Percentiles rank a stretch among this genome's conserved stretches.
Conservation (phyloP, 164 flowering plant species). For the Houttuynia cordata region DNA sequence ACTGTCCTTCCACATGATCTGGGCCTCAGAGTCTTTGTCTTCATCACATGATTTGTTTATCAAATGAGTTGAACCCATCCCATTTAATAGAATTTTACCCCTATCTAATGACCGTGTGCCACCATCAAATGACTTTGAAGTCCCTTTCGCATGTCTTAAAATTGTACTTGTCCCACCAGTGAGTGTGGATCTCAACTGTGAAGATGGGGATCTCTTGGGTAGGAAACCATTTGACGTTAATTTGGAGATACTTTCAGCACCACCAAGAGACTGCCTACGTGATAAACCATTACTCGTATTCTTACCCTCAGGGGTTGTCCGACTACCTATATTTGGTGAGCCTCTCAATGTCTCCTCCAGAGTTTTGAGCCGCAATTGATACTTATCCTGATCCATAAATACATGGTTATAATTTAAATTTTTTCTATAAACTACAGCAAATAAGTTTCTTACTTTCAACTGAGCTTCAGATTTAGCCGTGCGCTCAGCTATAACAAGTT, state of each 20-base stretch:
- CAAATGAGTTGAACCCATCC: conserved; percentile 29
- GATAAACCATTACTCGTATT: conserved; percentile 74
- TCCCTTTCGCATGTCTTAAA: conserved; percentile 83
- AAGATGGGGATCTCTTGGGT: conserved; percentile 55
- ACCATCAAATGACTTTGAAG: conserved; percentile 97
- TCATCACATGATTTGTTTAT: conserved; percentile 44
- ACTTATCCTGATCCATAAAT: conserved; percentile 52
- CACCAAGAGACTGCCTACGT: conserved; percentile 92
- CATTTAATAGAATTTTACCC: conserved; percentile 53
- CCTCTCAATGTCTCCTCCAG: conserved; percentile 77
- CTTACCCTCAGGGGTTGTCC: conserved; percentile 59
- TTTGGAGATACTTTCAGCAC: conserved; percentile 72
- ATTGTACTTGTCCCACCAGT: conserved; percentile 38
- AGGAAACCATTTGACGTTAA: conserved; percentile 63
- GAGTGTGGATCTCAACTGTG: conserved; percentile 41
- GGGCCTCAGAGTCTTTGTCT: conserved; percentile 39
- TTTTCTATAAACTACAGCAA: neutral
- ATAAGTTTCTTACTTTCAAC: conserved; percentile 53
- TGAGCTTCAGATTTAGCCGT: conserved; percentile 90
- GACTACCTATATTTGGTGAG: conserved; percentile 32
- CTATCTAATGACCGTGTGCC: conserved; percentile 80
- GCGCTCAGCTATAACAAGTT: conserved; percentile 79
- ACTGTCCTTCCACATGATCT: conserved; percentile 45
- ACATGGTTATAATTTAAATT: neutral
- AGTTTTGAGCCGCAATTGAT: conserved; percentile 70